These are phyloP conservation scores for Dendryphion nanum DNA, from an alignment of 2,329 filamentous ascomycete species.

Conservation along the genomic window DNA sequence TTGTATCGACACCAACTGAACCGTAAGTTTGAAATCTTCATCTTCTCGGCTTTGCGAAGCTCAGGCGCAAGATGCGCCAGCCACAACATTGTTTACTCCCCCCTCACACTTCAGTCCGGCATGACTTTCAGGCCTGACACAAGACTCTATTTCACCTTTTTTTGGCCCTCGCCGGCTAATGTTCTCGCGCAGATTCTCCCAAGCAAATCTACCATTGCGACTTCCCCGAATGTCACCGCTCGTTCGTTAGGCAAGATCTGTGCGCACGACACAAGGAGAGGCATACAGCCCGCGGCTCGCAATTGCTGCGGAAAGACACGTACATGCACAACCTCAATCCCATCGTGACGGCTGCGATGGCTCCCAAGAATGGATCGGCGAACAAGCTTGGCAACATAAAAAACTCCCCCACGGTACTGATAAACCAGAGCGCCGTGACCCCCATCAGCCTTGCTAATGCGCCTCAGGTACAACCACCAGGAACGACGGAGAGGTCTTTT, in stretches of 20 bases:
- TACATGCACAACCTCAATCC: constrained; percentile 54
- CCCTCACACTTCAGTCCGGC: too few species aligned
- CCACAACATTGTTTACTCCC: too few species aligned
- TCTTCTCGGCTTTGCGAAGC: too few species aligned
- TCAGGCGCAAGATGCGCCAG: too few species aligned
- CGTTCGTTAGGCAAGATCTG: constrained; percentile 91
- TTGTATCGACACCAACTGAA: constrained; percentile 96
- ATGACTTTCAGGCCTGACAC: too few species aligned
- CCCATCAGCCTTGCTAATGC: constrained; percentile 8
- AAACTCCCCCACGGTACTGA: constrained; percentile 22
- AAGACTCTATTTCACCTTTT: too few species aligned
- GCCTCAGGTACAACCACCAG: constrained; percentile 12
- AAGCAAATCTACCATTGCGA: constrained; percentile 95
- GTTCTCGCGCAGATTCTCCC: constrained; percentile 77
- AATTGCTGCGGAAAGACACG: constrained; percentile 71
- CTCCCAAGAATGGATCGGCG: constrained; percentile 25
- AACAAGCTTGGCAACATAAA: constrained; percentile 20
- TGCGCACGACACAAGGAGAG: constrained; percentile 65
- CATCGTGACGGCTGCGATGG: constrained; percentile 41
- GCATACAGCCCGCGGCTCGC: constrained; percentile 64
- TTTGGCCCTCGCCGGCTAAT: too few species aligned
- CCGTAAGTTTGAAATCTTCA: constrained; percentile 69
- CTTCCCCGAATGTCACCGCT: constrained; percentile 83
- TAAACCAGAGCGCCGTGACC: constrained; percentile 4
- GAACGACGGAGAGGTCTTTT: constrained; percentile 13